Conservation (phyloP, 345 rosid species). For the Clarkia xantiana region DNA sequence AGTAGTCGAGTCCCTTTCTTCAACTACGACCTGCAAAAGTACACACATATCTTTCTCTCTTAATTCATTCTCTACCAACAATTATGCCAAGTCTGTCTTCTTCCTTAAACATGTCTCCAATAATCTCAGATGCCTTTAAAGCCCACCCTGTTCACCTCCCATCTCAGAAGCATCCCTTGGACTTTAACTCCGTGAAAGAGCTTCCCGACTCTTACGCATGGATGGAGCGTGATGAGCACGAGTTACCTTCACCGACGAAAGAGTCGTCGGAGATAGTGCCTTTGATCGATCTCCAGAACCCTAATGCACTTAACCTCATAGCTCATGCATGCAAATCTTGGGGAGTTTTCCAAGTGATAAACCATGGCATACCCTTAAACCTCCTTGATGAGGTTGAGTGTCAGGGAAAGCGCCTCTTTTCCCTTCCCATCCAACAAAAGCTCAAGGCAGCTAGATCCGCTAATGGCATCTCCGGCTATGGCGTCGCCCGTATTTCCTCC, state of each 20-base stretch:
- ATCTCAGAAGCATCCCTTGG: constrained; percentile 19
- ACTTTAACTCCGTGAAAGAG: constrained; percentile 40
- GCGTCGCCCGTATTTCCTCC: constrained; percentile 55
- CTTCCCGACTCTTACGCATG: constrained; percentile 70
- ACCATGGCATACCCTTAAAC: constrained; percentile 47
- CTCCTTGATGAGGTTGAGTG: constrained; percentile 37
- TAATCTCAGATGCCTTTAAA: constrained; percentile 29
- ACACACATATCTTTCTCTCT: too few relatives aligned
- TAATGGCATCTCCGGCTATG: constrained; percentile 63
- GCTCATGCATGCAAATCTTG: constrained; percentile 66
- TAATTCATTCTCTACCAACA: not conserved
- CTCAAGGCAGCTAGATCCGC: constrained; percentile 55
- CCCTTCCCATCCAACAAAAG: constrained; percentile 42
- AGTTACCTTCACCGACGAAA: constrained; percentile 10
- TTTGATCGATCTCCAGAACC: constrained; percentile 45
- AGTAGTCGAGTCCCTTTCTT: too few relatives aligned
- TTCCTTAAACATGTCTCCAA: constrained; percentile 34
- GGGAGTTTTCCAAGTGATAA: constrained; percentile 63
- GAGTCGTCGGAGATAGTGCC: constrained; percentile 31
- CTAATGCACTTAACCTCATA: constrained; percentile 28
- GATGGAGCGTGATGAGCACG: constrained; percentile 35
- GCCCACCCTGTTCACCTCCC: constrained; percentile 38
- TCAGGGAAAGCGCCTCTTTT: constrained; percentile 31
- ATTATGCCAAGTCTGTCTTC: constrained; percentile 1
- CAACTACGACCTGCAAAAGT: too few relatives aligned